These are phyloP conservation scores for Fraxinus paxiana DNA, from an alignment of 305 asterid species.

Conservation along the genomic window DNA sequence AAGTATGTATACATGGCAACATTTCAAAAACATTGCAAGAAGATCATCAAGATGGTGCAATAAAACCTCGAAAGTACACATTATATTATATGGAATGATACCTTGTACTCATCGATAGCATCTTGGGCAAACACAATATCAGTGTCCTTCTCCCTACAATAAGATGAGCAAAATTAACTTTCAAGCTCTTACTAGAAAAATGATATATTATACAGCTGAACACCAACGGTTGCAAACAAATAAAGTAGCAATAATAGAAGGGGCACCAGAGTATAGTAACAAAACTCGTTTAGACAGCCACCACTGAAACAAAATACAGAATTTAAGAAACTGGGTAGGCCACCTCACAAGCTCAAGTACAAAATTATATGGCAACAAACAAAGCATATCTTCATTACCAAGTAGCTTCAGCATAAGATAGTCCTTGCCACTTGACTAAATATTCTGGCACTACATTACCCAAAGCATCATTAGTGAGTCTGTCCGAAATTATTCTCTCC, in stretches of 20 bases:
- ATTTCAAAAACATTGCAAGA: conserved; percentile 10
- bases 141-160: conserved; percentile 83
- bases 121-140: conserved; percentile 93
- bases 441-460: conserved; percentile 91
- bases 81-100: conserved; percentile 28
- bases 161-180: conserved; percentile 24
- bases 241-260: conserved; percentile 9
- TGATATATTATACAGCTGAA: conserved; percentile 6
- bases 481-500: conserved; percentile 89
- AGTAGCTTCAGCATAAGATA: conserved; percentile 98
- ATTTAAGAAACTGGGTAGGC: conserved; percentile 12
- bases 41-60: conserved; percentile 19
- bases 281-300: not conserved
- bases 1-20: not conserved
- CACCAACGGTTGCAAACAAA: conserved; percentile 3
- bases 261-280: conserved; percentile 15
- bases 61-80: conserved; percentile 17
- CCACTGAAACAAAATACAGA: conserved; percentile 9
- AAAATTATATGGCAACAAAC: conserved; percentile 17
- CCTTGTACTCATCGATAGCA: conserved; percentile 97
- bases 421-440: conserved; percentile 97
- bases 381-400: conserved; percentile 48
- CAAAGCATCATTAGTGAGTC: conserved; percentile 65
- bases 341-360: conserved; percentile 22
- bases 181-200: conserved; percentile 12